Percentiles rank a stretch among this genome's conserved stretches.
phyloP scores from a whole-genome alignment of 1,139 yeast species.

The Lodderomyces pseudojiufengensis region DNA sequence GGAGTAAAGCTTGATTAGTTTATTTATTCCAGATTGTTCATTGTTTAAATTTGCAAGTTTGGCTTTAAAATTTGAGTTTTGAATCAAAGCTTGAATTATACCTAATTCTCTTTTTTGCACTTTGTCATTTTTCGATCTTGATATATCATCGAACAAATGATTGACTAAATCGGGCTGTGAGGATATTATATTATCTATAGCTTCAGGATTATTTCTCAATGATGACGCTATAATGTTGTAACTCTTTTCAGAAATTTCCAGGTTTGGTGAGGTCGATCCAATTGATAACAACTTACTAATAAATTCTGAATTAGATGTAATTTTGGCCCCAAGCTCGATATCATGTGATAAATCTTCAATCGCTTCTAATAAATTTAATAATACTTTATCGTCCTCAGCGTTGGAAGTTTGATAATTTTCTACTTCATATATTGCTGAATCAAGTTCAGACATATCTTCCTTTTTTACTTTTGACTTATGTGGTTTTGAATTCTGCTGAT shows the following conservation, averaged over 20 bases:
- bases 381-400: constrained; percentile 13
- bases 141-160: constrained; percentile 9
- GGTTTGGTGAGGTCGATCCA: constrained; percentile 11
- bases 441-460: constrained; percentile 24
- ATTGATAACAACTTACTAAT: constrained; percentile 15
- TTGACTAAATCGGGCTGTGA: constrained; percentile 3
- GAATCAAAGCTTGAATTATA: constrained; percentile 41
- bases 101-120: constrained; percentile 49
- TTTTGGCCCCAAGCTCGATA: constrained; percentile 53
- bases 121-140: constrained; percentile 20
- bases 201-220: constrained; percentile 70
- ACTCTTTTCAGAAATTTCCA: constrained; percentile 37
- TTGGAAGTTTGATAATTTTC: constrained; percentile 9
- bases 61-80: constrained; percentile 25
- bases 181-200: constrained; percentile 33
- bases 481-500: too few species aligned
- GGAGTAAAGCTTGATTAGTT: constrained; percentile 28
- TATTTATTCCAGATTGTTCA: constrained; percentile 21
- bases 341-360: constrained; percentile 65
- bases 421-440: constrained; percentile 27
- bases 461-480: constrained; percentile 14
- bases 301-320: constrained; percentile 21
- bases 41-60: constrained; percentile 18
- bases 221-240: constrained; percentile 53
- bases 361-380: constrained; percentile 35